Percentiles rank a stretch among this genome's conserved stretches.
phyloP scores from a whole-genome alignment of 371 early-diverging fungal species.

The Lichtheimia ramosa region DNA sequence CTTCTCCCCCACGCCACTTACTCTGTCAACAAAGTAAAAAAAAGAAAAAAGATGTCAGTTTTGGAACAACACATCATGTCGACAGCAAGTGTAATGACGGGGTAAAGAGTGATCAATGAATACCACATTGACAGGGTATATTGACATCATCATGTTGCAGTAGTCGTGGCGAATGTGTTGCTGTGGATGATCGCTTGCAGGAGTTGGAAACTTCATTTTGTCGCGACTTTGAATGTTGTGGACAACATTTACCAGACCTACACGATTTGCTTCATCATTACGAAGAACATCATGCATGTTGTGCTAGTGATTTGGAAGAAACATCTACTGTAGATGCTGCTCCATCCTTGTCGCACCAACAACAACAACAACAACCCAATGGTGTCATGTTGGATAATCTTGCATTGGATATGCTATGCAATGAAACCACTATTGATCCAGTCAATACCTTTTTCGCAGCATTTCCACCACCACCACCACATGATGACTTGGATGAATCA shows the following conservation, averaged over 20 bases:
- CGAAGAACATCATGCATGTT: conserved; percentile 83
- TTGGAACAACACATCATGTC: too few species aligned
- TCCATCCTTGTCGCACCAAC: too few species aligned
- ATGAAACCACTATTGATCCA: background rate
- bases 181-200: conserved; percentile 35
- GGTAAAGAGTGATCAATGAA: too few species aligned
- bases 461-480: background rate
- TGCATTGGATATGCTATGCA: too few species aligned
- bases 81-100: too few species aligned
- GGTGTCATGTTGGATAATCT: too few species aligned
- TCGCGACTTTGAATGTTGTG: conserved; percentile 90
- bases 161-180: too few species aligned
- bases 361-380: too few species aligned
- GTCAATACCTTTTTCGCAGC: conserved; percentile 10
- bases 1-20: background rate
- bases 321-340: background rate
- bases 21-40: too few species aligned
- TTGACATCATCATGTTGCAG: too few species aligned
- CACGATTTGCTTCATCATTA: conserved; percentile 92
- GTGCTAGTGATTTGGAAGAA: conserved; percentile 37
- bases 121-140: too few species aligned
- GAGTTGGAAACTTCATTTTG: conserved; percentile 86
- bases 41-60: too few species aligned
- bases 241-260: conserved; percentile 70
- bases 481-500: background rate